A percentile compares a stretch with the other conserved stretches of the same genome.
Evolutionary conservation across 2,329 filamentous ascomycete genomes (phyloP).

Genomic region (Fusarium fracticaudum): DNA sequence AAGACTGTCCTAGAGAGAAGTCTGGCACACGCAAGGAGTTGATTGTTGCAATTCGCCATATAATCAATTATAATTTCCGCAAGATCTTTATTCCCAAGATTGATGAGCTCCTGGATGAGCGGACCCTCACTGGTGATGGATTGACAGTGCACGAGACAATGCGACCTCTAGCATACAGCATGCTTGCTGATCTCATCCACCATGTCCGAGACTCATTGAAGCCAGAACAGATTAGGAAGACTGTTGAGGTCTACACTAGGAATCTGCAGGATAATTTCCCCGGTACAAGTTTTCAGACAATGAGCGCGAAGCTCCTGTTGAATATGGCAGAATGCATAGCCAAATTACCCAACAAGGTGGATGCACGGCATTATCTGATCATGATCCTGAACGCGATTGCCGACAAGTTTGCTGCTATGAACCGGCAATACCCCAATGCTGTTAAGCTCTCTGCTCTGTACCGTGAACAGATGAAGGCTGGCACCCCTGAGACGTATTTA

Average conservation of each 20-base stretch:
- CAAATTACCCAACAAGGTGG: conserved; percentile 90
- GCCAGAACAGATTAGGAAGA: conserved; percentile 91
- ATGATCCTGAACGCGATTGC: conserved; percentile 98
- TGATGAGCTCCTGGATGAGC: conserved; percentile 92
- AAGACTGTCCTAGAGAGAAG: conserved; percentile 95
- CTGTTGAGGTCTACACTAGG: conserved; percentile 95
- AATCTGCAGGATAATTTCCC: conserved; percentile 96
- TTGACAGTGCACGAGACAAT: conserved; percentile 97
- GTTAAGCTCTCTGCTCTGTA: conserved; percentile 89
- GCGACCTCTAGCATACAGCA: conserved; percentile 94
- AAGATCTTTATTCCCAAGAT: conserved; percentile 96
- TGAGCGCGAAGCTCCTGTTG: conserved; percentile 95
- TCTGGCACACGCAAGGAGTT: conserved; percentile 94
- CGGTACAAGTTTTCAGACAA: conserved; percentile 98
- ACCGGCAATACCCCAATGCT: conserved; percentile 92
- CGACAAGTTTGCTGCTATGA: conserved; percentile 99
- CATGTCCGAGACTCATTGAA: conserved; percentile 91
- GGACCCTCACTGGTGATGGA: conserved; percentile 93
- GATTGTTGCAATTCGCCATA: conserved; percentile 94
- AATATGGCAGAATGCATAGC: conserved; percentile 99
- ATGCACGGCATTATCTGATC: conserved; percentile 93
- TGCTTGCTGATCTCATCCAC: conserved; percentile 97
- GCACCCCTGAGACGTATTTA: conserved; percentile 78
- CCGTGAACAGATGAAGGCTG: conserved; percentile 72
- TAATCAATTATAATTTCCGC: conserved; percentile 98